A percentile compares a stretch with the other conserved stretches of the same genome.
These are phyloP conservation scores for Chlamydomonas sp. DNA, from an alignment of 139 green algal genomes.

Conservation along the genomic window DNA sequence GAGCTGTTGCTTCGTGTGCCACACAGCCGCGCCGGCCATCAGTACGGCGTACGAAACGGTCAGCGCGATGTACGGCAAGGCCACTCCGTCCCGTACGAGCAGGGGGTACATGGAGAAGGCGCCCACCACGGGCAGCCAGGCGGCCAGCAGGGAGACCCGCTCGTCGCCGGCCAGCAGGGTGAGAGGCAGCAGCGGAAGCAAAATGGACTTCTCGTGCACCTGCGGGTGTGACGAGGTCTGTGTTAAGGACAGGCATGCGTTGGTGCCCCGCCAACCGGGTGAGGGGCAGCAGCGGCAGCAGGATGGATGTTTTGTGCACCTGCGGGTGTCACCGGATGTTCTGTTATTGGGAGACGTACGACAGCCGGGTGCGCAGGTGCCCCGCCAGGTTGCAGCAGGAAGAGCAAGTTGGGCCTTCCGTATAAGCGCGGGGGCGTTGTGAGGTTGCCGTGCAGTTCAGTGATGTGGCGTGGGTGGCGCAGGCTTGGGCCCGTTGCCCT, in stretches of 20 bases:
- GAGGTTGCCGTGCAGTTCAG: too few relatives aligned
- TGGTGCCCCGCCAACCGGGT: too few relatives aligned
- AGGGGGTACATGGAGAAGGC: constrained; percentile 93
- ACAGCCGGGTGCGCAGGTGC: too few relatives aligned
- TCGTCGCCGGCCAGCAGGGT: constrained; percentile 64
- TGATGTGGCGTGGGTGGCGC: too few relatives aligned
- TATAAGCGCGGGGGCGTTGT: too few relatives aligned
- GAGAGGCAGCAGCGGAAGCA: constrained; percentile 91
- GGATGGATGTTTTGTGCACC: too few relatives aligned
- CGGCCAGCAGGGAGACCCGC: constrained; percentile 59
- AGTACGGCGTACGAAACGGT: constrained; percentile 49
- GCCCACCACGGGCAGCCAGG: constrained; percentile 68
- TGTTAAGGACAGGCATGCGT: neutral
- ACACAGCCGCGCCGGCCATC: neutral
- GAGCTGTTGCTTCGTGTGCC: neutral
- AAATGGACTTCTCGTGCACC: constrained; percentile 98
- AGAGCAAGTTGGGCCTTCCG: too few relatives aligned
- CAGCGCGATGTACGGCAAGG: constrained; percentile 69
- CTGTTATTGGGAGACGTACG: too few relatives aligned
- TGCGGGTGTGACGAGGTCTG: constrained; percentile 45
- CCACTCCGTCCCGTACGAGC: constrained; percentile 84
- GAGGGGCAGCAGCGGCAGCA: too few relatives aligned
- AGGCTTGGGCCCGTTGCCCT: too few relatives aligned
- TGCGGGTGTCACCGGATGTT: too few relatives aligned
- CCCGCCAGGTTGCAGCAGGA: too few relatives aligned